These are phyloP conservation scores for Mycena chlorophos DNA, from an alignment of 768 basidiomycete genomes.

Conservation along the genomic window DNA sequence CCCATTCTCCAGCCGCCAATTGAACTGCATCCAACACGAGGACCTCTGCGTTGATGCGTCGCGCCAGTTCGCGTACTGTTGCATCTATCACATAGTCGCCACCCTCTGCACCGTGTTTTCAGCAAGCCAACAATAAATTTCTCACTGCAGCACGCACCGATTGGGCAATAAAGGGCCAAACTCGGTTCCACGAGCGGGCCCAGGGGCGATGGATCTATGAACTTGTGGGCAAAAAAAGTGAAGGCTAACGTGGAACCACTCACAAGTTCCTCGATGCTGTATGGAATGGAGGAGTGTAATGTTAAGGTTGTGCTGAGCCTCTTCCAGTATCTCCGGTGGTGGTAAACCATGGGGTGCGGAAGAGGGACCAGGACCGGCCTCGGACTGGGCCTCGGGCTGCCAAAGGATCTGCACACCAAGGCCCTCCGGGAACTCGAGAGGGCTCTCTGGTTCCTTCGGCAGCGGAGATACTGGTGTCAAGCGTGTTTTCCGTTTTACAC, in stretches of 20 bases:
- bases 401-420: conserved; percentile 61
- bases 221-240: too few species aligned
- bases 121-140: not conserved
- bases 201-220: conserved; percentile 43
- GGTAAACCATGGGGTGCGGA: conserved; percentile 59
- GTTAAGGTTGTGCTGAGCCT: conserved; percentile 72
- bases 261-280: conserved; percentile 66
- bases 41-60: conserved; percentile 74
- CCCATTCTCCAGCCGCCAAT: conserved; percentile 86
- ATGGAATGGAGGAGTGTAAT: conserved; percentile 81
- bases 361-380: conserved; percentile 32
- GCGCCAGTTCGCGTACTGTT: conserved; percentile 76
- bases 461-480: conserved; percentile 36
- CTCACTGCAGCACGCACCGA: conserved; percentile 35
- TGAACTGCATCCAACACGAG: conserved; percentile 82
- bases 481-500: conserved; percentile 36
- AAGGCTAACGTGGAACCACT: not conserved
- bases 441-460: conserved; percentile 38
- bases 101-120: conserved; percentile 48
- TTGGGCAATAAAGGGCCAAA: conserved; percentile 83
- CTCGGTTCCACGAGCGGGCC: conserved; percentile 73
- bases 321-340: conserved; percentile 73
- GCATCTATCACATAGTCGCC: conserved; percentile 81
- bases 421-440: conserved; percentile 53
- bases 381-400: conserved; percentile 52